A percentile compares a stretch with the other conserved stretches of the same genome.
These are phyloP conservation scores for Penicillium sp. DNA, from an alignment of 2,329 filamentous ascomycete species.

Conservation along the genomic window DNA sequence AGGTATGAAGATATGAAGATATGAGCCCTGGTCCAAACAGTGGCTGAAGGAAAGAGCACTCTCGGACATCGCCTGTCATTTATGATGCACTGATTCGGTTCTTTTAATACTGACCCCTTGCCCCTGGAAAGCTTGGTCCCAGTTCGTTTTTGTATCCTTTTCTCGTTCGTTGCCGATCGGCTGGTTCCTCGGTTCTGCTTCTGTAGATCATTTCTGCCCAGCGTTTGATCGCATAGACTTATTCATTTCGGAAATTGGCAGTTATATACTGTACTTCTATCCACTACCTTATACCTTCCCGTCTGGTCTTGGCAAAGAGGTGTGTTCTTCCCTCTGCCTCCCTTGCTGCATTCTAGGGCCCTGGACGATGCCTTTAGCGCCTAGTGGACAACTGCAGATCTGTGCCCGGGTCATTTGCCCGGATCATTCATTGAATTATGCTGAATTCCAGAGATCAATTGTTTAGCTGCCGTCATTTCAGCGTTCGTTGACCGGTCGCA, in stretches of 20 bases:
- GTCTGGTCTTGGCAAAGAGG: neutral
- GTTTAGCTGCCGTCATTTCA: conserved; percentile 3
- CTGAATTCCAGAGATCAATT: conserved; percentile 3
- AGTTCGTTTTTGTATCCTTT: conserved; percentile 8
- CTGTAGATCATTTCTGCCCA: conserved; percentile 2
- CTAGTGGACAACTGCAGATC: conserved; percentile 8
- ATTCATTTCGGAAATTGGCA: neutral
- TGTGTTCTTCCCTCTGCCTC: conserved; percentile 1
- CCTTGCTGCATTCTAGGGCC: conserved; percentile 19
- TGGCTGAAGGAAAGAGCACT: neutral
- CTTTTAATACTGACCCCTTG: conserved; percentile 4
- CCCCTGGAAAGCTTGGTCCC: conserved; percentile 7
- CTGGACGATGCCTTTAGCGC: conserved; percentile 16
- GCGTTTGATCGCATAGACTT: conserved; percentile 2
- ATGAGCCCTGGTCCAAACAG: conserved; percentile 2
- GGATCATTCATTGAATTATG: neutral
- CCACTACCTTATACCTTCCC: neutral
- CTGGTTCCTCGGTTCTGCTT: conserved; percentile 7
- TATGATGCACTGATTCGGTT: neutral
- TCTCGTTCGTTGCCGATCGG: conserved; percentile 3
- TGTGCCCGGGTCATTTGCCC: neutral
- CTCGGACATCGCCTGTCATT: neutral
- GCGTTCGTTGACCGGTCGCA: neutral
- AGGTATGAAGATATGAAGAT: conserved; percentile 4
- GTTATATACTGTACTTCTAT: neutral